Evolutionary conservation across 2,329 filamentous ascomycete species (phyloP), one percentile per base, ranked within the genome.

Genomic region (Lithohypha guttulata): DNA sequence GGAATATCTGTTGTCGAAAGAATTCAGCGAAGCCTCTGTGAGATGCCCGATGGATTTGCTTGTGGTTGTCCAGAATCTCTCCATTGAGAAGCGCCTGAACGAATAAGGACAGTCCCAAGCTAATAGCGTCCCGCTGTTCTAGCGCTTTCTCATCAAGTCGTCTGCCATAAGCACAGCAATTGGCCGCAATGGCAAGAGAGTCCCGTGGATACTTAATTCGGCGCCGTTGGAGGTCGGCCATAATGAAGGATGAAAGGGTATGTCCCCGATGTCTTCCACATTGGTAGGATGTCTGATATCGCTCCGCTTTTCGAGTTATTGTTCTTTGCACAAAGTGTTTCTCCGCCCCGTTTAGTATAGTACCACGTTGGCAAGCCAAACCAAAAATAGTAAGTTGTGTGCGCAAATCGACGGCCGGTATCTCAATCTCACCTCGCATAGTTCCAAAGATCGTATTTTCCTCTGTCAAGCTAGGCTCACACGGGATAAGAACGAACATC

Each of bases 121-220:
- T 39, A 26, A 18, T 4, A 6, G n/a, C 9, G 17, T 29, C 27
- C 15, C 15, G 13, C 14, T n/a, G 15, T 39, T 39, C 18, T 30
- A 39, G 17, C 14, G 4, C 19, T 28, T 39, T 18, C 3, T 20
- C 28, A 11, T 22, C 20, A 11, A 30, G n/a, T 4, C 35, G 35
- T 28, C 17, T 28, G 25, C 14, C 18, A 28, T 39, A 39, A 13
- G 13, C 25, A 22, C 35, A 39, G 35, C 35, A 39, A 20, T 39
- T 39, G 14, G 23, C 26, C 23, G 28, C 21, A 28, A 39, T 39
- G 25, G 22, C 35, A 28, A 39, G 35, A 14, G 18, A 20, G n/a
- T 39, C 35, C 14, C 14, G 18, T 14, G 22, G 18, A 10, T 20
- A 28, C 19, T 20, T 14, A 8, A 28, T 28, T 17, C 19, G 4